phyloP scores from a whole-genome alignment of 2,329 filamentous ascomycete species.

The Fusarium sororula region DNA sequence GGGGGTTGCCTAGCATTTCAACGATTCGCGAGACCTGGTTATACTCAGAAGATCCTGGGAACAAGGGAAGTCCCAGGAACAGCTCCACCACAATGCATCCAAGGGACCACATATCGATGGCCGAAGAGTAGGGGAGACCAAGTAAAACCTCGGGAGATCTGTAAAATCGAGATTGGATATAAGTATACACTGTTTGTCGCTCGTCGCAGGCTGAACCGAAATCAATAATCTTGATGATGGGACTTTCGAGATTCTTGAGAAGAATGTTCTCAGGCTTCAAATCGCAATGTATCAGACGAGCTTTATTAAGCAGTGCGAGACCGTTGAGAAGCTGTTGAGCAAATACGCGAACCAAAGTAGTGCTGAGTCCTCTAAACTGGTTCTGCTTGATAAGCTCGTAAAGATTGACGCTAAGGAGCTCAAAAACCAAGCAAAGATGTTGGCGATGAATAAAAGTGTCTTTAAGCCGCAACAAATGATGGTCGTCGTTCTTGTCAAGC shows the following conservation, averaged over 20 bases:
- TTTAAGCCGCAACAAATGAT: slow-evolving; percentile 92
- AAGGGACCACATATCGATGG: slow-evolving; percentile 99
- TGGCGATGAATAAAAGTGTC: slow-evolving; percentile 98
- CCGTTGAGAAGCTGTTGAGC: slow-evolving; percentile 96
- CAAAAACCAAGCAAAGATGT: slow-evolving; percentile 95
- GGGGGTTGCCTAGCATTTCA: slow-evolving; percentile 96
- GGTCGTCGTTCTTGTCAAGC: slow-evolving; percentile 98
- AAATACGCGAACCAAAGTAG: slow-evolving; percentile 95
- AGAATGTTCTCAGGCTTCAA: slow-evolving; percentile 98
- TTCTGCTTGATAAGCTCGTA: slow-evolving; percentile 99
- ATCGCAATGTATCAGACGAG: slow-evolving; percentile 96
- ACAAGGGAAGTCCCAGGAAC: slow-evolving; percentile 92
- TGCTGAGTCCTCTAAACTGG: slow-evolving; percentile 96
- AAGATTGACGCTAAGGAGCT: slow-evolving; percentile 94
- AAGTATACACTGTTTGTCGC: slow-evolving; percentile 97
- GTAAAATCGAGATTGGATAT: slow-evolving; percentile 98
- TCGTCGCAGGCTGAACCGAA: slow-evolving; percentile 99
- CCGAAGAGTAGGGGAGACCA: slow-evolving; percentile 96
- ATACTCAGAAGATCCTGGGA: slow-evolving; percentile 97
- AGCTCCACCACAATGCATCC: slow-evolving; percentile 98
- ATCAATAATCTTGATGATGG: slow-evolving; percentile 99
- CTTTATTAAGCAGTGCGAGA: slow-evolving; percentile 91
- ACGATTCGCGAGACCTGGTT: slow-evolving; percentile 97
- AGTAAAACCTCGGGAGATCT: slow-evolving; percentile 94
- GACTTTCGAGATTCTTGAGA: slow-evolving; percentile 96